Conservation (phyloP, 2,329 filamentous ascomycete genomes). For the Alternaria hordeiaustralica region DNA sequence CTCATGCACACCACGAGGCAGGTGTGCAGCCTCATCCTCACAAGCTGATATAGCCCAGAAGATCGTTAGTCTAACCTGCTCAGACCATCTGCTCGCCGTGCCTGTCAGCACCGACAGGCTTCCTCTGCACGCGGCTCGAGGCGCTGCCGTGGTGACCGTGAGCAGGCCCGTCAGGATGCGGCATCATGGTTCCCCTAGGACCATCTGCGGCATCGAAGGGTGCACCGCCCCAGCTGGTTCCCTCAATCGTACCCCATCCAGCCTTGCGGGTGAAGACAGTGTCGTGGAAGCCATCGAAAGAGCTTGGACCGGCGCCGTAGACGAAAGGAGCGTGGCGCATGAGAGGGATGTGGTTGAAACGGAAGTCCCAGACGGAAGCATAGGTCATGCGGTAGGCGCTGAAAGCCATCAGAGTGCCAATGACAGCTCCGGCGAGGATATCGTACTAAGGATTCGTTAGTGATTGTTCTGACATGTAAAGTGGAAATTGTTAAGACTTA, state of each 20-base stretch:
- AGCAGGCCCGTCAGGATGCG: slow-evolving; percentile 36
- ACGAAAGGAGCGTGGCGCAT: slow-evolving; percentile 63
- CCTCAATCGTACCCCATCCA: slow-evolving; percentile 62
- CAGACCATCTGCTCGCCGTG: slow-evolving; percentile 15
- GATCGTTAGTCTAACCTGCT: neutral
- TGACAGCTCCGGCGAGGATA: slow-evolving; percentile 68
- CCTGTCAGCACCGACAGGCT: slow-evolving; percentile 35
- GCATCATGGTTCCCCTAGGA: slow-evolving; percentile 42
- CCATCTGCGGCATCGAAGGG: slow-evolving; percentile 52
- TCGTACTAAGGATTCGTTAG: slow-evolving; percentile 65
- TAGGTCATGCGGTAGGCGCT: slow-evolving; percentile 72
- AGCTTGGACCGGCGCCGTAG: slow-evolving; percentile 53
- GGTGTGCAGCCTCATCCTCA: neutral
- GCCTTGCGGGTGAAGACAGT: slow-evolving; percentile 65
- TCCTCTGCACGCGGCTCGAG: slow-evolving; percentile 34
- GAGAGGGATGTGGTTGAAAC: slow-evolving; percentile 71
- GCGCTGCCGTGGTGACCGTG: slow-evolving; percentile 27
- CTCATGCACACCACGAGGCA: neutral
- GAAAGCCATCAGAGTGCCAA: slow-evolving; percentile 71
- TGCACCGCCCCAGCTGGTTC: slow-evolving; percentile 50
- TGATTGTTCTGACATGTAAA: neutral
- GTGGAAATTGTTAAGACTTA: neutral
- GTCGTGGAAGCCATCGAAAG: slow-evolving; percentile 57
- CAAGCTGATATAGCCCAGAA: neutral
- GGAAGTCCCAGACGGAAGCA: slow-evolving; percentile 71